These are phyloP conservation scores for Ogataea populi-albae DNA, from an alignment of 805 yeast species.

Conservation along the genomic window DNA sequence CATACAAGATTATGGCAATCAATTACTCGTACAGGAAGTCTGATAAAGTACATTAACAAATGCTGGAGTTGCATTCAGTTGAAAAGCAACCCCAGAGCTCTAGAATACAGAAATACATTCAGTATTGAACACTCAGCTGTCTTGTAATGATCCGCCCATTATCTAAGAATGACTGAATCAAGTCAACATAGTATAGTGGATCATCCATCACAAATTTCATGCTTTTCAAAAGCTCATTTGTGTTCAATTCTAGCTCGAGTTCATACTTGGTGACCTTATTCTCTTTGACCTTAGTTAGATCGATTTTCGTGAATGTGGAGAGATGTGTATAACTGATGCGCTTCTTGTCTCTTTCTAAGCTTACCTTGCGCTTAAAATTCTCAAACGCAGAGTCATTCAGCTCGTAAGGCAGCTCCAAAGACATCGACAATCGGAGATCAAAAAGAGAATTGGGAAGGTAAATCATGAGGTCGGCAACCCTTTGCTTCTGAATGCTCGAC, in stretches of 20 bases:
- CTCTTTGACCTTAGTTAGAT: conserved; percentile 59
- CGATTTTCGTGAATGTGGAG: conserved; percentile 72
- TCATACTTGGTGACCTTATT: conserved; percentile 30
- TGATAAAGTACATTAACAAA: no score
- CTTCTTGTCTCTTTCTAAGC: conserved; percentile 63
- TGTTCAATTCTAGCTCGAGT: conserved; percentile 35
- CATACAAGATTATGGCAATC: no score
- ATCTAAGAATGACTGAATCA: conserved; percentile 45
- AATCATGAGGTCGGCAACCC: conserved; percentile 69
- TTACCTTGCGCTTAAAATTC: conserved; percentile 47
- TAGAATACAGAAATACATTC: no score
- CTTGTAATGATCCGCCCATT: conserved; percentile 38
- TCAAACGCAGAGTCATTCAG: conserved; percentile 50
- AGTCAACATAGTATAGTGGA: conserved; percentile 41
- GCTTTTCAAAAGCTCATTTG: conserved; percentile 30
- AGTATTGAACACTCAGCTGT: conserved; percentile 29
- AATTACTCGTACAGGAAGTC: no score
- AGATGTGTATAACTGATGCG: conserved; percentile 69
- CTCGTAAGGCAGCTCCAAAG: conserved; percentile 72
- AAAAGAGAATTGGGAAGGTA: conserved; percentile 74
- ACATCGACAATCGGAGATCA: conserved; percentile 73
- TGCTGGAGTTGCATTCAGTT: no score
- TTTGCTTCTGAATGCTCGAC: conserved; percentile 67
- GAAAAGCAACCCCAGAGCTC: no score
- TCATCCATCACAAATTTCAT: conserved; percentile 34